Evolutionary conservation across 2,329 filamentous ascomycete genomes (phyloP).

Genomic region (Colletotrichum falcatum): DNA sequence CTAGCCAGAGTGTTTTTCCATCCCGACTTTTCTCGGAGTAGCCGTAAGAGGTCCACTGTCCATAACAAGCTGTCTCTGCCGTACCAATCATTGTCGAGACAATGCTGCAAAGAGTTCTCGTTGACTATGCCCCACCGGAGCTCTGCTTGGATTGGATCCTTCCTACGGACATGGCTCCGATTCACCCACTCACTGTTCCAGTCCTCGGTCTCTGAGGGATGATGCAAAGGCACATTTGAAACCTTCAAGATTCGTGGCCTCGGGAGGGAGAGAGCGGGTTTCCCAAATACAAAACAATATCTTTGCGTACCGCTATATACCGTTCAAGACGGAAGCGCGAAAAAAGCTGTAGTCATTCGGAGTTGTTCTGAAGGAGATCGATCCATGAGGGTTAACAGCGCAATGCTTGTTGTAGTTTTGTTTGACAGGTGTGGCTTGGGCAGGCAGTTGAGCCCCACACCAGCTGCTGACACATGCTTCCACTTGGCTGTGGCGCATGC

Average conservation of each 20-base stretch:
- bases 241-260: neutral
- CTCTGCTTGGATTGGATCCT: neutral
- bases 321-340: neutral
- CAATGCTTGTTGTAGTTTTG: neutral
- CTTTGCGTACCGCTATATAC: too few species aligned
- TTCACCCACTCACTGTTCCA: constrained; percentile 5
- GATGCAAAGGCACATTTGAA: neutral
- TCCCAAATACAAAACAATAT: neutral
- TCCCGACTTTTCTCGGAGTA: constrained; percentile 13
- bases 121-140: constrained; percentile 8
- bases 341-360: neutral
- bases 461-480: neutral
- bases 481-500: neutral
- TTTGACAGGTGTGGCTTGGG: neutral
- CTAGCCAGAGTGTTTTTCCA: constrained; percentile 12
- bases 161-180: constrained; percentile 26
- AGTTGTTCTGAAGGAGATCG: neutral
- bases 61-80: constrained; percentile 7
- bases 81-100: constrained; percentile 20
- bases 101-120: constrained; percentile 4
- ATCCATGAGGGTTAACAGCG: neutral
- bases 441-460: neutral
- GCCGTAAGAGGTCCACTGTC: constrained; percentile 18
- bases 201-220: neutral
- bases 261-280: neutral